Conservation (phyloP, 176 grass and related monocot genomes). For the Aegilops bicornis region DNA sequence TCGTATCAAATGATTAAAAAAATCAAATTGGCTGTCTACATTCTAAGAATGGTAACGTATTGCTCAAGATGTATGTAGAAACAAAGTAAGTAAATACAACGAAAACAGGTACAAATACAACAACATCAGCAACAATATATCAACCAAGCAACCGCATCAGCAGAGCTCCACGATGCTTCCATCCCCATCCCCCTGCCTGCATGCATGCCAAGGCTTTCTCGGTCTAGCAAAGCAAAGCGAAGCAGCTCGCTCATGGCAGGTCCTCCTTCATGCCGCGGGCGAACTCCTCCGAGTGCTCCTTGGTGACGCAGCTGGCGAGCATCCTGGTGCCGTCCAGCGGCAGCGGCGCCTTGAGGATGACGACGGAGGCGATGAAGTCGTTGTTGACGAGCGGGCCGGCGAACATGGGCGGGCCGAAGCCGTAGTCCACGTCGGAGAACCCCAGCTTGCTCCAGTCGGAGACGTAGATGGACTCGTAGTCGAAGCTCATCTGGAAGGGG, state of each 20-base stretch:
- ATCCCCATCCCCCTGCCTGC: too few species aligned
- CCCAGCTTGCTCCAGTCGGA: slow-evolving; percentile 92
- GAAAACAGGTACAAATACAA: slow-evolving; percentile 26
- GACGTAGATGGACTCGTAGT: slow-evolving; percentile 76
- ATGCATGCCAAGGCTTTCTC: neutral
- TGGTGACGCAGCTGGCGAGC: slow-evolving; percentile 76
- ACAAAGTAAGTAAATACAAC: slow-evolving; percentile 27
- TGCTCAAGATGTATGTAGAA: slow-evolving; percentile 1
- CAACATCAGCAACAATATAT: neutral
- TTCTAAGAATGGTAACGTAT: neutral
- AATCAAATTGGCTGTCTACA: slow-evolving; percentile 26
- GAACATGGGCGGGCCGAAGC: slow-evolving; percentile 66
- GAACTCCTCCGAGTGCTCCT: slow-evolving; percentile 67
- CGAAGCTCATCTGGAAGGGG: slow-evolving; percentile 76
- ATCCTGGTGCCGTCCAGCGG: slow-evolving; percentile 67
- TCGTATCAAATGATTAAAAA: slow-evolving; percentile 38
- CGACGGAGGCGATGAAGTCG: slow-evolving; percentile 77
- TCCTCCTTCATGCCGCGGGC: slow-evolving; percentile 44
- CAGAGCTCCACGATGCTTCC: neutral
- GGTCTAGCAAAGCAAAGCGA: neutral
- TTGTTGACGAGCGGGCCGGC: slow-evolving; percentile 74
- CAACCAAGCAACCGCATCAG: slow-evolving; percentile 16
- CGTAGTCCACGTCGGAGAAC: slow-evolving; percentile 71
- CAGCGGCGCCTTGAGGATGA: slow-evolving; percentile 71
- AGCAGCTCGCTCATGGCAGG: slow-evolving; percentile 32